These are phyloP conservation scores for Chytridium lagenaria DNA, from an alignment of 371 early-diverging fungal species.

Conservation along the genomic window DNA sequence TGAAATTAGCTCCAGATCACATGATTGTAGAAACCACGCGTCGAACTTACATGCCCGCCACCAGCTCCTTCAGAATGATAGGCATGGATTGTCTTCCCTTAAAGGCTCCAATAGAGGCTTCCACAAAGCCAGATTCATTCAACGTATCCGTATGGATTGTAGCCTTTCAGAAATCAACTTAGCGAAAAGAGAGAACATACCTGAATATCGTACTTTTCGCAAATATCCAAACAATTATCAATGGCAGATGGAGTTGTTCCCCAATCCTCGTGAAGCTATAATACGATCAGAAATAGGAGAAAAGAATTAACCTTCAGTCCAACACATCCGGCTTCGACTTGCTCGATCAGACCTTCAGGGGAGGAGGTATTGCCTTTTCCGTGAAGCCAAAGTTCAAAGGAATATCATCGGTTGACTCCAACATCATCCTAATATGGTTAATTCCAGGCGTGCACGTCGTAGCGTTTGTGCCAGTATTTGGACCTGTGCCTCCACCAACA, in stretches of 20 bases:
- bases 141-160: constrained; percentile 94
- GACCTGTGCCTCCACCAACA: constrained; percentile 95
- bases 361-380: constrained; percentile 85
- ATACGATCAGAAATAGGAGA: constrained; percentile 10
- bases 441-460: constrained; percentile 92
- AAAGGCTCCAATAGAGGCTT: constrained; percentile 84
- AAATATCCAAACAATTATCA: constrained; percentile 81
- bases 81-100: constrained; percentile 90
- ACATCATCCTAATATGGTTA: constrained; percentile 82
- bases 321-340: constrained; percentile 84
- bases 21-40: constrained; percentile 28
- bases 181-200: constrained; percentile 1
- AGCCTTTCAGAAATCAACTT: constrained; percentile 44
- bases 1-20: constrained; percentile 2
- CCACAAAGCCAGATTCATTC: constrained; percentile 93
- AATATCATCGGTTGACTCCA: constrained; percentile 82
- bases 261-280: constrained; percentile 88
- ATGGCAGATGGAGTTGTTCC: constrained; percentile 93
- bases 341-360: constrained; percentile 72
- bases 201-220: constrained; percentile 89
- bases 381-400: constrained; percentile 93
- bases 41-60: constrained; percentile 80
- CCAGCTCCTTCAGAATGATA: constrained; percentile 97
- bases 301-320: constrained; percentile 71
- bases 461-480: constrained; percentile 92